Evolutionary conservation across 2,329 filamentous ascomycete species (phyloP), one percentile per base, ranked within the genome.

Genomic region (Trichoderma koningii): DNA sequence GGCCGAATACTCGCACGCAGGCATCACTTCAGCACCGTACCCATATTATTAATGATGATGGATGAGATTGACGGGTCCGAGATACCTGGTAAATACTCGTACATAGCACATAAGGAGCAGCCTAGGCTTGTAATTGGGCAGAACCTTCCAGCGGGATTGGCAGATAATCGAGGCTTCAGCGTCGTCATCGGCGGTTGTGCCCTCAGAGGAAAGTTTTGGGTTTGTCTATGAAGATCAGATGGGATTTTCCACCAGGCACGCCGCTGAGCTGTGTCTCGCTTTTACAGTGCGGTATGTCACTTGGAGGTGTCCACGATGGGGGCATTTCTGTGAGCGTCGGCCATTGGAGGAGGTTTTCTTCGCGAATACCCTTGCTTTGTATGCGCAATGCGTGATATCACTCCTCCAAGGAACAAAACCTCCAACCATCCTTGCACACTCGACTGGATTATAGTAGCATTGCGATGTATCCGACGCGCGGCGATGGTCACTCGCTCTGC

Each of bases 1-100:
- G 60, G 55, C 60, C 60, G 60, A 63, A 53, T 63, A 55, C 34
- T 14, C 57, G 57, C 47, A 61, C 47, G 47, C 28, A 61, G 34
- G 34, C 34, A 14, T 61, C 47, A 42, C 48, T 34, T 38, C 34
- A 38, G 34, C 34, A 38, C 47, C 21, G 59, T 62, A 47, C 41
- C 60, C 50, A 63, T 63, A 53, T 55, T 14, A 38, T 1, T 14
- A 38, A 38, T 38, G 34, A 38, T 38, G 34, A 38, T 38, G 34
- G 30, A 34, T 12, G 30, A 34, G 47, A 62, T 30, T 7, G 9
- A 53, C 17, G 59, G 57, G 47, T n/a, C 57, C 19, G 26, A 44
- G 38, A 4, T 38, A 52, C 57, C 57, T 51, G 57, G 34, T 5
- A 38, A 38, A 38, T 38, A 12, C 57, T 51, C 47, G 34, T 5